These are phyloP conservation scores for Dendrothele bispora DNA, from an alignment of 768 basidiomycete genomes.

Conservation along the genomic window DNA sequence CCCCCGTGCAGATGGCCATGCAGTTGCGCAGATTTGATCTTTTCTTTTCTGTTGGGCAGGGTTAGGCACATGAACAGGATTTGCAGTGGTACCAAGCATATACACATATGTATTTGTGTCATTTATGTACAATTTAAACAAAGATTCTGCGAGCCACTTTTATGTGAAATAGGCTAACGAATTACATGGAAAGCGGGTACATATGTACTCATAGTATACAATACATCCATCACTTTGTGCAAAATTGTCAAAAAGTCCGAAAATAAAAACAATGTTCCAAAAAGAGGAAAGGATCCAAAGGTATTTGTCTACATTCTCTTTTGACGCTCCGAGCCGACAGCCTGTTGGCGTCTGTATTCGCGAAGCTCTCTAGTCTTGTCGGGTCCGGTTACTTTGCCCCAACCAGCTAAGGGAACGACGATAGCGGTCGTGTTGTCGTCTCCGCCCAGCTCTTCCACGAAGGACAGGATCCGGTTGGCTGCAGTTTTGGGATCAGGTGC, in stretches of 20 bases:
- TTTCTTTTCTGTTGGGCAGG: no score
- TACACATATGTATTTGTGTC: neutral
- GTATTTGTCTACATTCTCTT: slow-evolving; percentile 69
- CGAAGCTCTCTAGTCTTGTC: slow-evolving; percentile 83
- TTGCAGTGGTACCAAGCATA: neutral
- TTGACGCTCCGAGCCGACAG: slow-evolving; percentile 68
- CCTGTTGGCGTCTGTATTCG: slow-evolving; percentile 73
- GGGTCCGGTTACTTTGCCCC: slow-evolving; percentile 78
- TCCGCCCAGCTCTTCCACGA: slow-evolving; percentile 84
- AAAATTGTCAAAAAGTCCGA: no score
- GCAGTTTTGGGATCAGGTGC: slow-evolving; percentile 73
- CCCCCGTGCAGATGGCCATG: slow-evolving; percentile 85
- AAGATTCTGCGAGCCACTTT: no score
- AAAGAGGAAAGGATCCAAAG: no score
- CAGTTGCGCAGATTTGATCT: slow-evolving; percentile 74
- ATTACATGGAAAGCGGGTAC: no score
- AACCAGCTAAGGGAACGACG: slow-evolving; percentile 89
- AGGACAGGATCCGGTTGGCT: slow-evolving; percentile 80
- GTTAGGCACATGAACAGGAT: neutral
- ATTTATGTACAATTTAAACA: no score
- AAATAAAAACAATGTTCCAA: neutral
- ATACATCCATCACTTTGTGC: no score
- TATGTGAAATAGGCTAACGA: slow-evolving; percentile 4
- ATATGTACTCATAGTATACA: no score
- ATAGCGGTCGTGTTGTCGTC: slow-evolving; percentile 92